Evolutionary conservation across 768 basidiomycete species (phyloP), one percentile per base, ranked within the genome.

Genomic region (Suillus variegatus): DNA sequence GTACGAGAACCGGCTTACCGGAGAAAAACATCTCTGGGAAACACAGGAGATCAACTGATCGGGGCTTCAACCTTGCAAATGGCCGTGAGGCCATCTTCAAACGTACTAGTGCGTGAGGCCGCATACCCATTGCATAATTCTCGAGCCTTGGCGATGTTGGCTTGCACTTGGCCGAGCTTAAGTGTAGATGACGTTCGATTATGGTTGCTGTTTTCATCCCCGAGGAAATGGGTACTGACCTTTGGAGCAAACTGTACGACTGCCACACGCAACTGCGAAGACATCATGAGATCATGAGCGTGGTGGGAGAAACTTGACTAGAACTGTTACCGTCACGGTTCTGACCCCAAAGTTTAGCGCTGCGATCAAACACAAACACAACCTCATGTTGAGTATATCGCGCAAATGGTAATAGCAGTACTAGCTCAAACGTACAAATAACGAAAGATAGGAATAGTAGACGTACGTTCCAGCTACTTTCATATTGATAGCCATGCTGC

Each of bases 11-110:
- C 7, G n/a, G 58, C 80, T 66, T 68, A 91, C 91, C 91, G 12
- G 86, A 89, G 70, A 96, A 89, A 22, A 86, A 85, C 93, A 96
- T 95, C 78, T 97, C 95, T 1, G 94, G 93, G 43, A 91, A 77
- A 74, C 95, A 95, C 12, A 97, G 77, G 35, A 97, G 82, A 73
- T 97, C 95, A 10, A 96, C 74, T 5, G 90, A 86, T 52, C 83
- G 78, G 0, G 92, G 91, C 46, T 81, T 70, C n/a, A 96, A 77
- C 61, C 93, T 95, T 41, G 4, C 32, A 63, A 56, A 40, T 46
- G n/a, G 28, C 68, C 58, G 55, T 62, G 36, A 25, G 43, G 46
- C 12, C 22, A 25, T 55, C 46, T 5, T 47, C 20, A 28, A 35
- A 20, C 18, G 28, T 14, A 49, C n/a, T 12, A 58, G 22, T 20